A percentile compares a stretch with the other conserved stretches of the same genome.
phyloP scores from a whole-genome alignment of 2,329 filamentous ascomycete species.

The Periglandula ipomoeae region DNA sequence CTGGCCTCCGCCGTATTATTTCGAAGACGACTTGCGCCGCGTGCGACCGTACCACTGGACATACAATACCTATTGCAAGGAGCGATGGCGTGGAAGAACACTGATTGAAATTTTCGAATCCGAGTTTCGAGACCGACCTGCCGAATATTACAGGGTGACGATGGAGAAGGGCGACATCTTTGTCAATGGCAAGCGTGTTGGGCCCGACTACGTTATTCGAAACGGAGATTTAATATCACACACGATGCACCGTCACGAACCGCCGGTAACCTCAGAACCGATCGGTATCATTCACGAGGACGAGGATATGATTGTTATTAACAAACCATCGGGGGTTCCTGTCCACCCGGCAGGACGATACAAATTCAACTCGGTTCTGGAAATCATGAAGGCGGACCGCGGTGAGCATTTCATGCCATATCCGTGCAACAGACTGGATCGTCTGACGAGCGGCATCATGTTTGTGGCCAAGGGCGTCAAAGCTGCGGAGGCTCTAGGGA shows the following conservation, averaged over 20 bases:
- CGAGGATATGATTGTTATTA: slow-evolving; percentile 87
- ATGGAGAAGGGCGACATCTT: slow-evolving; percentile 72
- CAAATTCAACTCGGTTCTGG: slow-evolving; percentile 87
- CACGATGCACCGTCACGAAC: slow-evolving; percentile 90
- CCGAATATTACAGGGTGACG: slow-evolving; percentile 79
- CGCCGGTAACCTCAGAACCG: slow-evolving; percentile 73
- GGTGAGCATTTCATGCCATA: slow-evolving; percentile 44
- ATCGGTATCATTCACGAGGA: slow-evolving; percentile 85
- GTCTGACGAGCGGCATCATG: slow-evolving; percentile 94
- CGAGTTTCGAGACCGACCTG: slow-evolving; percentile 83
- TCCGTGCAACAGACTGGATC: slow-evolving; percentile 87
- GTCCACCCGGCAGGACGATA: slow-evolving; percentile 94
- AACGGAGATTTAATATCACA: slow-evolving; percentile 92
- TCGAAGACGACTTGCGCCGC: slow-evolving; percentile 74
- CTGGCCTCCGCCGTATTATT: slow-evolving; percentile 63
- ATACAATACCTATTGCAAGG: slow-evolving; percentile 91
- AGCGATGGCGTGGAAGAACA: slow-evolving; percentile 77
- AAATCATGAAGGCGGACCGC: slow-evolving; percentile 80
- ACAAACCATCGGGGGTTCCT: slow-evolving; percentile 90
- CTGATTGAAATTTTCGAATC: slow-evolving; percentile 81
- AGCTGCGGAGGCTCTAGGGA: slow-evolving; percentile 67
- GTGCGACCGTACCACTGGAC: slow-evolving; percentile 85
- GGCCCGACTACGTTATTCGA: slow-evolving; percentile 60
- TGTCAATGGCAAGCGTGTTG: slow-evolving; percentile 66
- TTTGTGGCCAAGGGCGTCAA: slow-evolving; percentile 84